Base-by-base conservation (phyloP, 2,329 filamentous ascomycete species). In the Chrysosporium keratinophilum region DNA sequence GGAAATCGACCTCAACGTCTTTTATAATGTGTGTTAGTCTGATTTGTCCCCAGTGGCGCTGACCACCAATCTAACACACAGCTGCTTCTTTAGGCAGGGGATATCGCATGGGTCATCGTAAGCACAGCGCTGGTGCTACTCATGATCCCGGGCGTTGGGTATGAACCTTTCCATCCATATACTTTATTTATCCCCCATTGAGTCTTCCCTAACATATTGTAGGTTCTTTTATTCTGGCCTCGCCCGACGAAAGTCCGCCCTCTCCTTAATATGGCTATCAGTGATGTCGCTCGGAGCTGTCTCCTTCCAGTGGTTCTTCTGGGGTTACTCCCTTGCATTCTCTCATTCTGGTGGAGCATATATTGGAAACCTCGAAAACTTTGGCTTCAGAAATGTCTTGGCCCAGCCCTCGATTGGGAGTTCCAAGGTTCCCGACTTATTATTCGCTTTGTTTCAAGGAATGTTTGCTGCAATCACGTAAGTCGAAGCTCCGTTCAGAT, bases 171-270 rank as follows among this genome's bases (percentile, higher is more conserved):
- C 28, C 34, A 37, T 44, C 28, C 23, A 14, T 12, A 12, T 14
- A 5, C 33, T 15, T 1, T 19, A 40, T 31, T 23, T 55, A 11
- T 42, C 15, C 46, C 37, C 41, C 39, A 17, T 33, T 33, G 10
- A n/a, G 11, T 15, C n/a, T 44, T 7, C n/a, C 14, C 39, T 17
- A 15, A 35, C 14, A 17, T 19, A 40, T 6, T 20, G 14, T 59
- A 81, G 88, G 51, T 93, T 95, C 78, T 95, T 95, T 78, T 95
- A 95, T 76, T 91, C 87, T 42, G 89, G 88, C 59, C 83, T 95
- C 14, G 88, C 89, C 14, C 83, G 88, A 54, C 82, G 89, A 69
- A 95, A 95, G 75, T 94, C 88, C 0, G 89, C 89, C 3, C 77
- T 95, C 52, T 87, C 88, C 15, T 78, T 95, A 57, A 85, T 95